These are phyloP conservation scores for Platanthera zijinensis DNA, from an alignment of 106 monocot species.

Conservation along the genomic window DNA sequence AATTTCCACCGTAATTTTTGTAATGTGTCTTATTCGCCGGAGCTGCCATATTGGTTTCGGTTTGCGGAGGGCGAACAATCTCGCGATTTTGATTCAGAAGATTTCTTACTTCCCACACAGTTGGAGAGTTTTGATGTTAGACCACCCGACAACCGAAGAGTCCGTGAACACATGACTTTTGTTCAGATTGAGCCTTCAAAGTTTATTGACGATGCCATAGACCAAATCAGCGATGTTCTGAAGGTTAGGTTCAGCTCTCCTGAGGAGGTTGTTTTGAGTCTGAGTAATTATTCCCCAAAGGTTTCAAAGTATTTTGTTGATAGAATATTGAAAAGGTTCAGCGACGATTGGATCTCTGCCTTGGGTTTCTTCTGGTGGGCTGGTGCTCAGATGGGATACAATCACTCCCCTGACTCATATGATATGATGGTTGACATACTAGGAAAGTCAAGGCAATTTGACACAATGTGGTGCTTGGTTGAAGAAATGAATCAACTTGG, in stretches of 20 bases:
- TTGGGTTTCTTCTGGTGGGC: slow-evolving; percentile 94
- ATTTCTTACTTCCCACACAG: slow-evolving; percentile 63
- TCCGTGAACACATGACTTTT: neutral
- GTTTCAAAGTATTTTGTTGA: slow-evolving; percentile 35
- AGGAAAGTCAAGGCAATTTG: slow-evolving; percentile 76
- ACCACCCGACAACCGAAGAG: neutral
- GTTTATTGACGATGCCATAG: slow-evolving; percentile 14
- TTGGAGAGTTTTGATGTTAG: slow-evolving; percentile 23
- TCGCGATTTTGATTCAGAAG: slow-evolving; percentile 24
- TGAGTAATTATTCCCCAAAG: slow-evolving; percentile 29
- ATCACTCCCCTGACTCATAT: slow-evolving; percentile 46
- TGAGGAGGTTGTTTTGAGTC: slow-evolving; percentile 35
- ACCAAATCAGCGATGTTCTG: slow-evolving; percentile 38
- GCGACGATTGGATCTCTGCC: slow-evolving; percentile 64
- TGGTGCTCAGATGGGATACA: slow-evolving; percentile 23
- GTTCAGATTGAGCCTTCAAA: slow-evolving; percentile 3
- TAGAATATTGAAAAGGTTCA: slow-evolving; percentile 51
- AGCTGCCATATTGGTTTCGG: slow-evolving; percentile 64
- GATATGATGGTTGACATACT: slow-evolving; percentile 79
- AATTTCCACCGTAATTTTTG: slow-evolving; percentile 17
- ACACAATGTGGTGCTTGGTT: slow-evolving; percentile 67
- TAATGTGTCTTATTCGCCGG: slow-evolving; percentile 30
- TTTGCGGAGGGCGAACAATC: slow-evolving; percentile 12
- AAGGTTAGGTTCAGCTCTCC: slow-evolving; percentile 33
- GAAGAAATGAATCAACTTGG: slow-evolving; percentile 49